phyloP scores from a whole-genome alignment of 768 basidiomycete genomes.

The Sistotremastrum niveocremeum region DNA sequence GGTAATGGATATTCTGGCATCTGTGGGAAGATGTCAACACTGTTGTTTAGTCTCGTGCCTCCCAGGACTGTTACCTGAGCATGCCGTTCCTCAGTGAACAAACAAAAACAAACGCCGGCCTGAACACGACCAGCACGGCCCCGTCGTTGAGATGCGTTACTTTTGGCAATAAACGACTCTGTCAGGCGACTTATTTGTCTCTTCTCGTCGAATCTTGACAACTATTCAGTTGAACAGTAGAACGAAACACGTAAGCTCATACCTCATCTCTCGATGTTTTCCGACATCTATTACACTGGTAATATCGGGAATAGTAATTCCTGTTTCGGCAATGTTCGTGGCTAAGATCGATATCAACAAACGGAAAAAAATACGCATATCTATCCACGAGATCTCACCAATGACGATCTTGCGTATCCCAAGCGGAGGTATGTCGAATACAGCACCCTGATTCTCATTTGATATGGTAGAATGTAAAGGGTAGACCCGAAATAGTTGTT shows the following conservation, averaged over 20 bases:
- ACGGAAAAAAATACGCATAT: not conserved
- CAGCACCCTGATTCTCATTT: conserved; percentile 78
- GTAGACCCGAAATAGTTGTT: conserved; percentile 55
- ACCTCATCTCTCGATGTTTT: conserved; percentile 91
- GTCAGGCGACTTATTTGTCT: conserved; percentile 85
- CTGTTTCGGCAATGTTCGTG: conserved; percentile 92
- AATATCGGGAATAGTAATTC: conserved; percentile 96
- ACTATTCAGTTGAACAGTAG: conserved; percentile 1
- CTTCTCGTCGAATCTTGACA: conserved; percentile 81
- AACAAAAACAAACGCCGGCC: conserved; percentile 82
- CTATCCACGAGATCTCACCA: conserved; percentile 30
- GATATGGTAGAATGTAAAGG: conserved; percentile 90
- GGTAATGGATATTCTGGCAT: conserved; percentile 84
- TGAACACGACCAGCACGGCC: conserved; percentile 90
- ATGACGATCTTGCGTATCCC: conserved; percentile 90
- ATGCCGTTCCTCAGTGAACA: conserved; percentile 81
- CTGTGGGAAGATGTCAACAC: conserved; percentile 25
- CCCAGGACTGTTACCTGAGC: conserved; percentile 38
- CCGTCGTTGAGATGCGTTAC: conserved; percentile 80
- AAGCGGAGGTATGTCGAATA: conserved; percentile 74
- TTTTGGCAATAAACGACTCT: conserved; percentile 83
- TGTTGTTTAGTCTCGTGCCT: not conserved
- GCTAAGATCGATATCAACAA: conserved; percentile 27
- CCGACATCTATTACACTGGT: conserved; percentile 94
- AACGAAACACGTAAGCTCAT: conserved; percentile 2